Evolutionary conservation across 495 filamentous ascomycete species (phyloP).

Genomic region (Aspergillus campestris): DNA sequence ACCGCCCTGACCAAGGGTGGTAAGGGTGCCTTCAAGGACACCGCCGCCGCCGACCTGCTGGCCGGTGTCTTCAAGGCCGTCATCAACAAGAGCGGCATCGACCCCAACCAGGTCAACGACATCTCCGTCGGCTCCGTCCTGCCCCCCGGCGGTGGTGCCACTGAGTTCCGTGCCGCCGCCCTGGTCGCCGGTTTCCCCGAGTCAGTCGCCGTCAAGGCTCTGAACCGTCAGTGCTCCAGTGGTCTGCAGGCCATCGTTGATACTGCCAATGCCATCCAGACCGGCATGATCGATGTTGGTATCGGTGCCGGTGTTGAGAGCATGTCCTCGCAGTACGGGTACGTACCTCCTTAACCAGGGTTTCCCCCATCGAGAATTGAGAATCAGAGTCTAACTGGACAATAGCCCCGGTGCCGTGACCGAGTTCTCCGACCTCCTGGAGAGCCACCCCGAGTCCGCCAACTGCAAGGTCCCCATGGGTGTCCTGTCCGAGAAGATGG

Average conservation of each 20-base stretch:
- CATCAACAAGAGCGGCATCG: slow-evolving; percentile 73
- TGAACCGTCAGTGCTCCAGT: slow-evolving; percentile 88
- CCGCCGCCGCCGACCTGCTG: slow-evolving; percentile 75
- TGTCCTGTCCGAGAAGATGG: slow-evolving; percentile 89
- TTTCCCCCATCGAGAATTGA: background rate
- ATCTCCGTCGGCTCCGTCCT: slow-evolving; percentile 88
- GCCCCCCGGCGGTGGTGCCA: slow-evolving; percentile 87
- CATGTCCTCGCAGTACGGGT: slow-evolving; percentile 91
- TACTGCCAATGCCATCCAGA: slow-evolving; percentile 79
- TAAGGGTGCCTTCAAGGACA: slow-evolving; percentile 93
- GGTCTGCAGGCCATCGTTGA: slow-evolving; percentile 88
- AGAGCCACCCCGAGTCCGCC: slow-evolving; percentile 70
- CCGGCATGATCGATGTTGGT: slow-evolving; percentile 92
- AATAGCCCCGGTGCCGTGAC: slow-evolving; percentile 71
- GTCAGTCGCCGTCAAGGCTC: slow-evolving; percentile 65
- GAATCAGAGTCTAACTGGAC: background rate
- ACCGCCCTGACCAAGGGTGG: slow-evolving; percentile 88
- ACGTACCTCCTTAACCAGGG: no score
- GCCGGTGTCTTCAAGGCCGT: slow-evolving; percentile 74
- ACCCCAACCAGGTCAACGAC: slow-evolving; percentile 80
- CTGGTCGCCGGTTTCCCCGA: slow-evolving; percentile 89
- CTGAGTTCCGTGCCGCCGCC: slow-evolving; percentile 89
- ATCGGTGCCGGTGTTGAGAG: slow-evolving; percentile 96
- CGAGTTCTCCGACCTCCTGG: slow-evolving; percentile 90
- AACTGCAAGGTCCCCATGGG: slow-evolving; percentile 99